A percentile compares a stretch with the other conserved stretches of the same genome.
Conservation (phyloP, 2,329 filamentous ascomycete genomes). For the Aspergillus sp. region DNA sequence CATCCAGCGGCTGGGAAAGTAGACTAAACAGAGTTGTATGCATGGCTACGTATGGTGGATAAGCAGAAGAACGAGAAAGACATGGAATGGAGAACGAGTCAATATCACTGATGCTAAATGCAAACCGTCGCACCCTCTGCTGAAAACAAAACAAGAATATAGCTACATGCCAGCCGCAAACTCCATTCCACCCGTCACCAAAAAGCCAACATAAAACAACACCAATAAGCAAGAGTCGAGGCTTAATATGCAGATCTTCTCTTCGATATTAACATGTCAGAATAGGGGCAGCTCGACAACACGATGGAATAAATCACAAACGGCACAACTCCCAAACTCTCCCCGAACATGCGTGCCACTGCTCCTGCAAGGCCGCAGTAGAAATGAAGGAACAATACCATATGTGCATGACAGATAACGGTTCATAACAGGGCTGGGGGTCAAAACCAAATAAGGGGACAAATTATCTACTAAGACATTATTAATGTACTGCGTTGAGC, state of each 20-base stretch:
- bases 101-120: background rate
- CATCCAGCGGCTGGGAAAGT: background rate
- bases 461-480: conserved; percentile 16
- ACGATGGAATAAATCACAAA: too few species aligned
- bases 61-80: conserved; percentile 1
- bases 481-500: conserved; percentile 36
- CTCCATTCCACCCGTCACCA: background rate
- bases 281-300: background rate
- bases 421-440: conserved; percentile 7
- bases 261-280: background rate
- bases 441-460: background rate
- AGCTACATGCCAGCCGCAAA: background rate
- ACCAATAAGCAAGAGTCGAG: background rate
- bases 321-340: background rate
- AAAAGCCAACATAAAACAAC: background rate
- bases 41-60: too few species aligned
- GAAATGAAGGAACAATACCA: background rate
- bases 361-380: too few species aligned
- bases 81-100: conserved; percentile 3
- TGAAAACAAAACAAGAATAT: background rate
- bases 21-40: too few species aligned
- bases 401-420: conserved; percentile 7
- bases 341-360: background rate
- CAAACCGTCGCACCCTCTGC: background rate
- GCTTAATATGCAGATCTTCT: background rate